Evolutionary conservation across 176 grass and related monocot species (phyloP).

Genomic region (Avena eriantha): DNA sequence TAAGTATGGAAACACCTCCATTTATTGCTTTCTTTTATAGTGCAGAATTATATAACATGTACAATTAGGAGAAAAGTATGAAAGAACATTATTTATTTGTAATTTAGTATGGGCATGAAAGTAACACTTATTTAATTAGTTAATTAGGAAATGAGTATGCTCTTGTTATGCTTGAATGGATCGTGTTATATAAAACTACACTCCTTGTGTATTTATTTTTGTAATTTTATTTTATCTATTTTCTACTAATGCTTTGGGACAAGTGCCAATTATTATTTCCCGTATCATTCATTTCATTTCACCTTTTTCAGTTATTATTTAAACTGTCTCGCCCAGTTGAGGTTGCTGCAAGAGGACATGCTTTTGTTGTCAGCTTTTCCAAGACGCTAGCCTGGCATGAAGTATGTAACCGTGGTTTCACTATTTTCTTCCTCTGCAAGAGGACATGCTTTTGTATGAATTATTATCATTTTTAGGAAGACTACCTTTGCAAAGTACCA

Average conservation of each 20-base stretch:
- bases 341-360: slow-evolving; percentile 89
- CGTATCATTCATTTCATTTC: slow-evolving; percentile 42
- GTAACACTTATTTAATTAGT: slow-evolving; percentile 1
- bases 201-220: not conserved
- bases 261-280: not conserved
- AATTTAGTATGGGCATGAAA: not conserved
- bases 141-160: slow-evolving; percentile 3
- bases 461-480: slow-evolving; percentile 30
- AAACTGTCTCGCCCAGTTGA: slow-evolving; percentile 81
- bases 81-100: slow-evolving; percentile 2
- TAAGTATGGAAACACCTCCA: not conserved
- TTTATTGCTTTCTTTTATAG: slow-evolving; percentile 16
- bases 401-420: slow-evolving; percentile 55
- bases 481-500: slow-evolving; percentile 31
- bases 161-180: slow-evolving; percentile 31
- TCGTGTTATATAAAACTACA: slow-evolving; percentile 18
- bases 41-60: not conserved
- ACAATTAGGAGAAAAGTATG: not conserved
- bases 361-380: slow-evolving; percentile 91
- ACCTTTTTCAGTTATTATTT: slow-evolving; percentile 83
- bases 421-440: slow-evolving; percentile 31
- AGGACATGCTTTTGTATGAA: not conserved
- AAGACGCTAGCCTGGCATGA: slow-evolving; percentile 89
- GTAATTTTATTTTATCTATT: slow-evolving; percentile 5
- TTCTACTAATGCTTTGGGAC: not conserved